A percentile compares a stretch with the other conserved stretches of the same genome.
Evolutionary conservation across 202 grass and related monocot genomes (phyloP).

Genomic region (Panicum virgatum): DNA sequence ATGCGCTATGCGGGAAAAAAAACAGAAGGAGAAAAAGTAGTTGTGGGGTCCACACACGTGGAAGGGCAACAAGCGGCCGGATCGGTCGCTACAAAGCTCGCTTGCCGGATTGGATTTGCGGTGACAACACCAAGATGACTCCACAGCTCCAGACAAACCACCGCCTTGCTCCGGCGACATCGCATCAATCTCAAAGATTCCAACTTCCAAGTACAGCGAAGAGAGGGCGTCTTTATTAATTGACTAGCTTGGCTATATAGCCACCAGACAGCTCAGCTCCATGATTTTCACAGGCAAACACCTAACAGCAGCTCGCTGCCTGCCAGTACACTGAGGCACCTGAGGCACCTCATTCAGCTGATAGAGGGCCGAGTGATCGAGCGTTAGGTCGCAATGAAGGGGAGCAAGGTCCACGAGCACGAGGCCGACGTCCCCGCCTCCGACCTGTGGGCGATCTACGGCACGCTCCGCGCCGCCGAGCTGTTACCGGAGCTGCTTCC

Average conservation of each 20-base stretch:
- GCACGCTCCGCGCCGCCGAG: conserved; percentile 43
- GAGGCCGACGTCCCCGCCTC: conserved; percentile 47
- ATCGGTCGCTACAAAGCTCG: too few species aligned
- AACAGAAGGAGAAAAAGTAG: too few species aligned
- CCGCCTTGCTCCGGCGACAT: neutral
- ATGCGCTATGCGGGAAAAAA: too few species aligned
- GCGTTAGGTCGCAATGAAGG: conserved; percentile 31
- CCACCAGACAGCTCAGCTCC: too few species aligned
- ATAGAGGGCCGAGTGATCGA: neutral
- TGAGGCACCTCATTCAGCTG: neutral
- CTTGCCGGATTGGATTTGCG: too few species aligned
- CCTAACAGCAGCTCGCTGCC: neutral
- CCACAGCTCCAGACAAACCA: neutral
- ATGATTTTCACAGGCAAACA: neutral
- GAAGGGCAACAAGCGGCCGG: too few species aligned
- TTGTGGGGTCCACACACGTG: too few species aligned
- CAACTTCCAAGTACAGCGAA: neutral
- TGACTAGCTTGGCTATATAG: neutral
- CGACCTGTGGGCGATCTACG: conserved; percentile 58
- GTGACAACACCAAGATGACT: conserved; percentile 14
- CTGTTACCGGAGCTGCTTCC: conserved; percentile 45
- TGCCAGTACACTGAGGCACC: too few species aligned
- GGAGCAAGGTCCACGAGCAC: conserved; percentile 43
- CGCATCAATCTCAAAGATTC: neutral
- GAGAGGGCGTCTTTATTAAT: neutral